These are phyloP conservation scores for Arachis hypogaea DNA, from an alignment of 306 rosid genomes.

Conservation along the genomic window DNA sequence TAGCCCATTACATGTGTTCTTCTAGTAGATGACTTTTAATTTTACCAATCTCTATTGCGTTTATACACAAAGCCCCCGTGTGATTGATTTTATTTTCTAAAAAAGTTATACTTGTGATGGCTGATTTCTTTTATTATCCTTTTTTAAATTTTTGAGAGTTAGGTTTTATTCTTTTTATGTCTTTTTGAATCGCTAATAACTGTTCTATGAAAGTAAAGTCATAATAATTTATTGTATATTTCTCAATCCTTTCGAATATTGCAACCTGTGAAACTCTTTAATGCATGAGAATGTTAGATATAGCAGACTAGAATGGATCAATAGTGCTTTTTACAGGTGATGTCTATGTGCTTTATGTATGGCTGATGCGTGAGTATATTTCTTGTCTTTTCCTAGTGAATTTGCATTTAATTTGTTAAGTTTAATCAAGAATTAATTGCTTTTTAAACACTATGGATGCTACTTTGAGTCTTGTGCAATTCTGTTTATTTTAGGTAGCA, in stretches of 20 bases:
- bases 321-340: background rate
- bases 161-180: slow-evolving; percentile 28
- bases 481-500: too few relatives aligned
- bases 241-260: slow-evolving; percentile 28
- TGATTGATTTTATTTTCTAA: slow-evolving; percentile 26
- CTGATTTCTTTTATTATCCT: slow-evolving; percentile 20
- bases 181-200: background rate
- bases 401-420: too few relatives aligned
- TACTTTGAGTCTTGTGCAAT: too few relatives aligned
- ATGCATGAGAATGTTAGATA: background rate
- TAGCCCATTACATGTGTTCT: slow-evolving; percentile 13
- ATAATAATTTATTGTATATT: slow-evolving; percentile 28
- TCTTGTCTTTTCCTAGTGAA: too few relatives aligned
- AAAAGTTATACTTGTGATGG: slow-evolving; percentile 32
- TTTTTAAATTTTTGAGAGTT: background rate
- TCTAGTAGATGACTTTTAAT: slow-evolving; percentile 14
- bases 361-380: too few relatives aligned
- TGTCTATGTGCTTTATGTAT: background rate
- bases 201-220: slow-evolving; percentile 14
- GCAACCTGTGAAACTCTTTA: background rate
- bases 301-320: background rate
- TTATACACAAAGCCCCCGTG: background rate
- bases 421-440: too few relatives aligned
- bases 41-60: slow-evolving; percentile 7
- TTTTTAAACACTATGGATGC: too few relatives aligned